phyloP scores from a whole-genome alignment of 108 stramenopile genomes.

The Cyclotella sp. region DNA sequence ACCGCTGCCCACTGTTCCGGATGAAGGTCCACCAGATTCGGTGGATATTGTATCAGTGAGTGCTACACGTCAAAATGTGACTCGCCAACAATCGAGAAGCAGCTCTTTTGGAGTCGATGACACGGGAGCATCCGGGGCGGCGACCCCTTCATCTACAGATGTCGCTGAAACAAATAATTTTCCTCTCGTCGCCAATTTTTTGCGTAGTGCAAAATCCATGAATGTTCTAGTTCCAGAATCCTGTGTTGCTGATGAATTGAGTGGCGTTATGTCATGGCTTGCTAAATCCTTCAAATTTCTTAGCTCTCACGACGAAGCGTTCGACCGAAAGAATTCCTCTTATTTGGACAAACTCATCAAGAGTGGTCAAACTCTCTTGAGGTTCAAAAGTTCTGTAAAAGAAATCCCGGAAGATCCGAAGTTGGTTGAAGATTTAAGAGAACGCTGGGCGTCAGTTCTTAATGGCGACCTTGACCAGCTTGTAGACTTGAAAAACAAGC shows the following conservation, averaged over 20 bases:
- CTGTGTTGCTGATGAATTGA: conserved; percentile 54
- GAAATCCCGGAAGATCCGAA: conserved; percentile 48
- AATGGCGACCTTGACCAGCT: conserved; percentile 66
- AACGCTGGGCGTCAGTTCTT: conserved; percentile 61
- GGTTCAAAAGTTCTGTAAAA: conserved; percentile 27
- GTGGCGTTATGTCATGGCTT: conserved; percentile 46
- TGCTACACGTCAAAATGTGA: conserved; percentile 9
- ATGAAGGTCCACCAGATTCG: neutral
- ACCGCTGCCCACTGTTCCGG: neutral
- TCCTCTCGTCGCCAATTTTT: conserved; percentile 48
- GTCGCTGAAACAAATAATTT: conserved; percentile 31
- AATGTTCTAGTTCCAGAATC: conserved; percentile 61
- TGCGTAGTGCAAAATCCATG: conserved; percentile 49
- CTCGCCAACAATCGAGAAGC: conserved; percentile 15
- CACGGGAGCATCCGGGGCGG: conserved; percentile 29
- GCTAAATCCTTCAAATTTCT: conserved; percentile 58
- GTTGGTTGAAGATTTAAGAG: conserved; percentile 39
- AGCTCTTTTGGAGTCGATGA: conserved; percentile 16
- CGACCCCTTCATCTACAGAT: conserved; percentile 31
- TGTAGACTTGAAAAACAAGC: conserved; percentile 50
- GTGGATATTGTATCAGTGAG: conserved; percentile 4
- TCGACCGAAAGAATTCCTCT: conserved; percentile 66
- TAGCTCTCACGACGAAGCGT: conserved; percentile 54
- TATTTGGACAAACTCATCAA: conserved; percentile 69
- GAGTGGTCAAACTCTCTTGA: conserved; percentile 59